phyloP scores from a whole-genome alignment of 768 basidiomycete species.

The Floccularia luteovirens region DNA sequence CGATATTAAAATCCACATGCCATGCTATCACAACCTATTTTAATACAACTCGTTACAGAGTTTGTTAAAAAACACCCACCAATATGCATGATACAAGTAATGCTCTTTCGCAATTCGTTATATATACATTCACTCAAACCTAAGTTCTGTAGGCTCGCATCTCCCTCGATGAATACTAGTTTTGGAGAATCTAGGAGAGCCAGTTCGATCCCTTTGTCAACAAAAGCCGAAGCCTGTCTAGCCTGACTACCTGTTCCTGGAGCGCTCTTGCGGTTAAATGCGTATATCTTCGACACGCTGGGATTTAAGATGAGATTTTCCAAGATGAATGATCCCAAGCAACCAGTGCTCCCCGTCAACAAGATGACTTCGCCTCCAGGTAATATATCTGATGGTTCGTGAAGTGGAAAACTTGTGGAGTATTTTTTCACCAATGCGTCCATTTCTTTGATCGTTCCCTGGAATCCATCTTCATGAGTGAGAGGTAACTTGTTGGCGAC shows the following conservation, averaged over 20 bases:
- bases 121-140: constrained; percentile 3
- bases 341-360: constrained; percentile 28
- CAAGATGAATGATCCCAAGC: constrained; percentile 24
- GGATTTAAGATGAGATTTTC: constrained; percentile 17
- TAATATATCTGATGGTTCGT: constrained; percentile 1
- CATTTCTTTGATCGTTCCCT: too few species aligned
- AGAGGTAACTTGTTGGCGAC: too few species aligned
- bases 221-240: constrained; percentile 15
- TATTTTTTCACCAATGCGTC: constrained; percentile 16
- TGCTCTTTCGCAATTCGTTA: constrained; percentile 5
- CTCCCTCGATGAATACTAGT: constrained; percentile 14
- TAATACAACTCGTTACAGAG: constrained; percentile 2
- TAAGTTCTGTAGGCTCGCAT: constrained; percentile 7
- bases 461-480: too few species aligned
- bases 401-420: constrained; percentile 8
- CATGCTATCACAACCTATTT: constrained; percentile 17
- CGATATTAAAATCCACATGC: constrained; percentile 24
- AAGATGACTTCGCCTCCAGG: constrained; percentile 16
- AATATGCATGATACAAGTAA: constrained; percentile 23
- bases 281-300: constrained; percentile 20
- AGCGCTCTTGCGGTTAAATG: constrained; percentile 21
- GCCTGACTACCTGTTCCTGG: constrained; percentile 1
- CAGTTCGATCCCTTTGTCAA: constrained; percentile 12
- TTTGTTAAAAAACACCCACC: constrained; percentile 11
- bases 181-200: constrained; percentile 14